Conservation (phyloP, 2,329 filamentous ascomycete species). For the Pseudogymnoascus sp. region DNA sequence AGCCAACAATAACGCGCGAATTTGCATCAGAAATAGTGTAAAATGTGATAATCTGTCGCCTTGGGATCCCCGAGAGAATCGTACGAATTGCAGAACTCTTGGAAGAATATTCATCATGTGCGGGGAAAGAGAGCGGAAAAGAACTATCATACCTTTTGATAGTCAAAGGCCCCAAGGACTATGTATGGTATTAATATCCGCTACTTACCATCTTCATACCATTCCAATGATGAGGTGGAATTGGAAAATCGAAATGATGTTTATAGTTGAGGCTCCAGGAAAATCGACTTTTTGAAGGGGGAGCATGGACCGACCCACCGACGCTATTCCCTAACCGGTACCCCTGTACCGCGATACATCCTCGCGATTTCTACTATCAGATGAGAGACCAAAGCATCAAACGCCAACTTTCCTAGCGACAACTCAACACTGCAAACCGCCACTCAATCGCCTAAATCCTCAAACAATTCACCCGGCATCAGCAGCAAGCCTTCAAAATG, state of each 20-base stretch:
- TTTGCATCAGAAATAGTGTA: conserved; percentile 25
- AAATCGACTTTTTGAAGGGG: conserved; percentile 6
- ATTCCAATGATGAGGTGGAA: neutral
- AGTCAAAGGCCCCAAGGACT: neutral
- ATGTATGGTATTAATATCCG: neutral
- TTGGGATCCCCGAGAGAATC: conserved; percentile 17
- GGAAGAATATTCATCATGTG: conserved; percentile 23
- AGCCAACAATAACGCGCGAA: neutral
- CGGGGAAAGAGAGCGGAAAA: neutral
- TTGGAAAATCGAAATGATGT: neutral
- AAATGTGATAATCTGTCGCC: conserved; percentile 25
- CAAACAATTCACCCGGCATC: neutral
- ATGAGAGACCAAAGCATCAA: conserved; percentile 4
- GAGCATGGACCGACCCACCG: conserved; percentile 3
- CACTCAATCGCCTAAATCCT: neutral
- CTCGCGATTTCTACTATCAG: conserved; percentile 8
- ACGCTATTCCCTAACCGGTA: conserved; percentile 3
- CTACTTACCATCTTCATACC: neutral
- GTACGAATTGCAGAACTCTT: conserved; percentile 29
- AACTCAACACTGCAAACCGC: neutral
- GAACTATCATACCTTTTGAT: neutral
- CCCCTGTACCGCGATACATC: neutral
- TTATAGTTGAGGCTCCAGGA: conserved; percentile 2
- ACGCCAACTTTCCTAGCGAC: neutral
- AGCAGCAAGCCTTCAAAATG: conserved; percentile 28